phyloP scores from a whole-genome alignment of 2,329 filamentous ascomycete genomes.

The Arthroderma sp. region DNA sequence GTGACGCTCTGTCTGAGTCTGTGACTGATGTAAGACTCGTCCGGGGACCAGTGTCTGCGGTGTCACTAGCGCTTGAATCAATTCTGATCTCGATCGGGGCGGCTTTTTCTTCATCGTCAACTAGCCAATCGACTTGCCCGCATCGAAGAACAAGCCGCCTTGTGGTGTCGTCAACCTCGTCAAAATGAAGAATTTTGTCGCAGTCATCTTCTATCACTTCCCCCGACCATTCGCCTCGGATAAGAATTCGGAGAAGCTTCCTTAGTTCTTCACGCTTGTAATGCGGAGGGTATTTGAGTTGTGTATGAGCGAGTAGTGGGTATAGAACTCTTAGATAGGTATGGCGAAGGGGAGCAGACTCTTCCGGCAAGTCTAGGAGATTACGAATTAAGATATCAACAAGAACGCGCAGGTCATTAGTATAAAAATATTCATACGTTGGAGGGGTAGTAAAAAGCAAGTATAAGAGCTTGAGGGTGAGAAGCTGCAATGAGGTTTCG shows the following conservation, averaged over 20 bases:
- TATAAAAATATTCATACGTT: conserved; percentile 97
- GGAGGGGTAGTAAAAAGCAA: conserved; percentile 82
- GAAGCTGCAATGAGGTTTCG: conserved; percentile 81
- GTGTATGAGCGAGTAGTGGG: conserved; percentile 80
- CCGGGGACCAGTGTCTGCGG: background rate
- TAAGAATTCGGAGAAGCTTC: conserved; percentile 59
- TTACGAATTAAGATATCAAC: conserved; percentile 95
- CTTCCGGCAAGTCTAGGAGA: conserved; percentile 84
- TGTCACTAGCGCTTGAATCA: background rate
- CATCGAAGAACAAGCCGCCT: conserved; percentile 35
- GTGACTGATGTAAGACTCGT: background rate
- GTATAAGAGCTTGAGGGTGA: conserved; percentile 94
- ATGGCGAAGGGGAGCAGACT: conserved; percentile 60
- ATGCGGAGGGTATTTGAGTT: conserved; percentile 70
- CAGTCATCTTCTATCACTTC: conserved; percentile 25
- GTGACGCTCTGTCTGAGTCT: background rate
- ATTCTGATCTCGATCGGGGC: background rate
- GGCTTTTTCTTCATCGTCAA: conserved; percentile 11
- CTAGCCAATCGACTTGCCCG: conserved; percentile 34
- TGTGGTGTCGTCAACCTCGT: conserved; percentile 38
- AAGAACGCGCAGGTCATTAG: conserved; percentile 86
- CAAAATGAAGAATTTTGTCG: conserved; percentile 36
- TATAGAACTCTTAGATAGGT: conserved; percentile 90
- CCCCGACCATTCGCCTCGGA: conserved; percentile 56
- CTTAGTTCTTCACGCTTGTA: conserved; percentile 84